A percentile compares a stretch with the other conserved stretches of the same genome.
These are phyloP conservation scores for Suillus tomentosus DNA, from an alignment of 768 basidiomycete genomes.

Conservation along the genomic window DNA sequence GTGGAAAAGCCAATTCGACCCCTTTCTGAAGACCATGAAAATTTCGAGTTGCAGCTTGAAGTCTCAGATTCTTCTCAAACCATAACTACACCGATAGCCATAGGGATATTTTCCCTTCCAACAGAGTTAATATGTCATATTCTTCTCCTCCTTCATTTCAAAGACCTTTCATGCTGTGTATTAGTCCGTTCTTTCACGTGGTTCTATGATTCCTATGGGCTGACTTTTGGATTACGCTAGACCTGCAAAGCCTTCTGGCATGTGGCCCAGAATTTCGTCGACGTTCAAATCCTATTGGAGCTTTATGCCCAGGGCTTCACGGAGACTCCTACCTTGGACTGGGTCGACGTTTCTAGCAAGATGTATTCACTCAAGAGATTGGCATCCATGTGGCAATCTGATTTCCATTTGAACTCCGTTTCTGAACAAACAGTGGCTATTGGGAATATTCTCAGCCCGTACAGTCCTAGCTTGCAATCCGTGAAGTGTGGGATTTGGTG, in stretches of 20 bases:
- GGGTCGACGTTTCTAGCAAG: not conserved
- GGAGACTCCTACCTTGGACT: not conserved
- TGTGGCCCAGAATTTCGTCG: not conserved
- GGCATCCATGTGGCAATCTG: not conserved
- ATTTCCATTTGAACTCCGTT: not conserved
- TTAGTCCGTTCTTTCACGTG: not conserved
- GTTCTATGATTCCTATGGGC: not conserved
- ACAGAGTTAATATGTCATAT: not conserved
- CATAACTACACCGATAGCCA: not conserved
- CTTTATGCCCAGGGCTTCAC: not conserved
- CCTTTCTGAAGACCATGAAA: not conserved
- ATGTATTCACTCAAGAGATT: not conserved
- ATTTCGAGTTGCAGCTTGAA: not conserved
- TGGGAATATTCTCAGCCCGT: too few species aligned
- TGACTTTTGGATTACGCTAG: not conserved
- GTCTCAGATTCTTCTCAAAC: not conserved
- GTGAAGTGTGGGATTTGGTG: conserved; percentile 7
- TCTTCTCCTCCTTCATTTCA: conserved; percentile 2
- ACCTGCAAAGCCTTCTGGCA: not conserved
- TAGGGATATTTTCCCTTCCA: not conserved
- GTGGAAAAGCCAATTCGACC: not conserved
- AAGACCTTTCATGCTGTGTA: not conserved
- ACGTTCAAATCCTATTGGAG: not conserved
- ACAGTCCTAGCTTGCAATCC: not conserved
- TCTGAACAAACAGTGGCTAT: not conserved